These are phyloP conservation scores for Lasiodiplodia theobromae DNA, from an alignment of 2,329 filamentous ascomycete species.

Conservation along the genomic window DNA sequence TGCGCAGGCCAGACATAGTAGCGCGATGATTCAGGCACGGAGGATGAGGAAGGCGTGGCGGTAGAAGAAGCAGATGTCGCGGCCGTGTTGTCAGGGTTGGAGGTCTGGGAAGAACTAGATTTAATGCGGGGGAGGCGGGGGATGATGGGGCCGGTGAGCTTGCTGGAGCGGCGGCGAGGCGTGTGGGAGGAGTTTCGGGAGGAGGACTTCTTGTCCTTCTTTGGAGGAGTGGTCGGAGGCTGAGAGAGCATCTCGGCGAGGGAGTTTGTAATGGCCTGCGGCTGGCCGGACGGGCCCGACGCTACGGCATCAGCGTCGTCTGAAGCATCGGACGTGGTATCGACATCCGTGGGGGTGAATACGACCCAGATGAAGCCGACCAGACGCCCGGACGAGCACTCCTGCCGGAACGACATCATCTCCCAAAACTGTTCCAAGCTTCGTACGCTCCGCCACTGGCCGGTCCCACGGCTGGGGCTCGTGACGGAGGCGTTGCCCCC, in stretches of 20 bases:
- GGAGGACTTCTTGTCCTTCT: neutral
- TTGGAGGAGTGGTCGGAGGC: neutral
- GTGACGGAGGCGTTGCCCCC: conserved; percentile 36
- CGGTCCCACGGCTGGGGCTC: conserved; percentile 59
- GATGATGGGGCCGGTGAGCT: conserved; percentile 67
- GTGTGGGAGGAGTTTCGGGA: neutral
- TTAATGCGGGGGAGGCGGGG: conserved; percentile 72
- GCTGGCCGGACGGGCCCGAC: conserved; percentile 2
- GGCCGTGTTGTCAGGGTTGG: conserved; percentile 35
- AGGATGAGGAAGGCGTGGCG: conserved; percentile 44
- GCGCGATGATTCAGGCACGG: conserved; percentile 61
- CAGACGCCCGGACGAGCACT: conserved; percentile 89
- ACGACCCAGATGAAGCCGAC: conserved; percentile 97
- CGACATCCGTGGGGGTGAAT: conserved; percentile 66
- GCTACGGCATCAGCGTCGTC: conserved; percentile 31
- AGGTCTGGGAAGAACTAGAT: conserved; percentile 50
- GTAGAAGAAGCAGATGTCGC: conserved; percentile 44
- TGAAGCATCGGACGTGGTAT: conserved; percentile 2
- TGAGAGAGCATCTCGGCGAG: conserved; percentile 33
- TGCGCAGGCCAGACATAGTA: conserved; percentile 71
- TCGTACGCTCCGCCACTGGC: conserved; percentile 83
- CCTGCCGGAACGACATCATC: conserved; percentile 95
- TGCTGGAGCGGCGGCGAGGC: conserved; percentile 5
- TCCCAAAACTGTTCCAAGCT: conserved; percentile 97
- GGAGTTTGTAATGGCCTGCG: conserved; percentile 20